Conservation (phyloP, 2,329 filamentous ascomycete genomes). For the Trichoderma sp. region DNA sequence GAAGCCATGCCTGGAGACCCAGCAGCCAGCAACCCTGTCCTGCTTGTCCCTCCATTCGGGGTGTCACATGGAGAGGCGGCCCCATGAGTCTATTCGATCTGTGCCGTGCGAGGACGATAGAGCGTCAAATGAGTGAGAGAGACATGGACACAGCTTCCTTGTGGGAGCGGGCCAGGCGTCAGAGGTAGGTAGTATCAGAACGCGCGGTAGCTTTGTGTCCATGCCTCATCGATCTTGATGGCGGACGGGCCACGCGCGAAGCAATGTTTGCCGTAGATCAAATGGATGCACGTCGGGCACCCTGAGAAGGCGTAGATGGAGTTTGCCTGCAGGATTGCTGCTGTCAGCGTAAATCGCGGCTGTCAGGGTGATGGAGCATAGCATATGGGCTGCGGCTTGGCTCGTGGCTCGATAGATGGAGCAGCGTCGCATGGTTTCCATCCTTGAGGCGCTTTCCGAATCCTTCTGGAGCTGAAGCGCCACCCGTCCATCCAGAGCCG, state of each 20-base stretch:
- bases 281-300: no score
- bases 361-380: no score
- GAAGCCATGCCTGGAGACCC: background rate
- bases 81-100: slow-evolving; percentile 17
- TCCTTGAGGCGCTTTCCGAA: slow-evolving; percentile 7
- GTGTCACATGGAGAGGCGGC: background rate
- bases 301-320: no score
- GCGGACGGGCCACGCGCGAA: background rate
- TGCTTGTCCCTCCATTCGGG: background rate
- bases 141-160: background rate
- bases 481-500: slow-evolving; percentile 14
- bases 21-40: background rate
- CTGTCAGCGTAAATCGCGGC: background rate
- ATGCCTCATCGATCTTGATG: background rate
- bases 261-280: no score
- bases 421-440: slow-evolving; percentile 9
- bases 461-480: slow-evolving; percentile 23
- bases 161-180: background rate
- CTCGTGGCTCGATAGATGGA: slow-evolving; percentile 3
- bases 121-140: background rate
- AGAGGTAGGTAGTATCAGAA: background rate
- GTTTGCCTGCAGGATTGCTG: background rate
- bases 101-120: background rate
- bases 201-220: background rate
- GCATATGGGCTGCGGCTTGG: background rate